These are phyloP conservation scores for Pseudomonodictys pantanalensis DNA, from an alignment of 495 filamentous ascomycete genomes.

Conservation along the genomic window DNA sequence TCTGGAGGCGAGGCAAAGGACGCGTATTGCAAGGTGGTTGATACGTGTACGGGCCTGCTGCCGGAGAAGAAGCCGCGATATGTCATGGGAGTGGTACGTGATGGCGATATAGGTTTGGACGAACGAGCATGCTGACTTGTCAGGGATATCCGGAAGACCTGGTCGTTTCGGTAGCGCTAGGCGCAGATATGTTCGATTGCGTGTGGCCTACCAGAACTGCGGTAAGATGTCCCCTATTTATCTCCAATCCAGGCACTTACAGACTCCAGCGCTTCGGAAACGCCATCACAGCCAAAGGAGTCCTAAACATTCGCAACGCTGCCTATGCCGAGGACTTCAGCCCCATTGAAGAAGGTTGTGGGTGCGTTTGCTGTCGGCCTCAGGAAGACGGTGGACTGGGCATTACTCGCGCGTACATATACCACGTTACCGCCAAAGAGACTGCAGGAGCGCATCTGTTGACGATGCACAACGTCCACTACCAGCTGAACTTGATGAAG, in stretches of 20 bases:
- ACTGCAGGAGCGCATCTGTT: slow-evolving; percentile 93
- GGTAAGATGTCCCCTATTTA: slow-evolving; percentile 40
- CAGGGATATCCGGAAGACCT: slow-evolving; percentile 92
- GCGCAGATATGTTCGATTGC: slow-evolving; percentile 99
- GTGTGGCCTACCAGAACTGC: slow-evolving; percentile 98
- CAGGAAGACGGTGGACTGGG: slow-evolving; percentile 69
- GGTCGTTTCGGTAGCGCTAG: slow-evolving; percentile 84
- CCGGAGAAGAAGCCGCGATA: slow-evolving; percentile 92
- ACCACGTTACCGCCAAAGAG: slow-evolving; percentile 90
- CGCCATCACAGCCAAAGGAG: slow-evolving; percentile 77
- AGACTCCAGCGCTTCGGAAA: slow-evolving; percentile 73
- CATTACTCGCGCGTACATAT: slow-evolving; percentile 82
- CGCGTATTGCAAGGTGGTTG: slow-evolving; percentile 63
- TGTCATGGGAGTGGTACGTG: slow-evolving; percentile 87
- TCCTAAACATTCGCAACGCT: slow-evolving; percentile 78
- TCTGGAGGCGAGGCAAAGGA: slow-evolving; percentile 78
- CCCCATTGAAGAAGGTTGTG: slow-evolving; percentile 78
- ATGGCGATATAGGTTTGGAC: background rate
- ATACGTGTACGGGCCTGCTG: slow-evolving; percentile 77
- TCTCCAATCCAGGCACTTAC: background rate
- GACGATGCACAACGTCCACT: slow-evolving; percentile 93
- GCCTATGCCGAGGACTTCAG: slow-evolving; percentile 73
- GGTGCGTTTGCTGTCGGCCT: slow-evolving; percentile 73
- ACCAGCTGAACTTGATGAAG: slow-evolving; percentile 79
- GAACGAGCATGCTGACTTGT: slow-evolving; percentile 23